Conservation (phyloP, 371 early-diverging fungal species). For the Haplosporangium sp. region DNA sequence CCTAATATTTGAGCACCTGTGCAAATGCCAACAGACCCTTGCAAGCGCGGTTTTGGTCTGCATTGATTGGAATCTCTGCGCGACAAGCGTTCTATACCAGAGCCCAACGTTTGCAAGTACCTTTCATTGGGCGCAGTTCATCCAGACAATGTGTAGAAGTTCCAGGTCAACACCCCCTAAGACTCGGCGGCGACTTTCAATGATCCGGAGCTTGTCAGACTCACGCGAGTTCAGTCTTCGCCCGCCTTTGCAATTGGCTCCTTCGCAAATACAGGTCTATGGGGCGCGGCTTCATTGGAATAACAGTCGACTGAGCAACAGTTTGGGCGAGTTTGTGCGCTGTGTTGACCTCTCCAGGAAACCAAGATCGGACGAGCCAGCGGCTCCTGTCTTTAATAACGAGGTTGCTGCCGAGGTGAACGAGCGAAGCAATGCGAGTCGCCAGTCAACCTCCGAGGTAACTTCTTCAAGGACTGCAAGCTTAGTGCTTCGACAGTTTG, state of each 20-base stretch:
- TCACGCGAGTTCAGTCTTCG: constrained; percentile 8
- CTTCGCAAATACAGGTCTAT: constrained; percentile 14
- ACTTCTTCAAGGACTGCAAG: too few relatives aligned
- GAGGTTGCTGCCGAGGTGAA: too few relatives aligned
- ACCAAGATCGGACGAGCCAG: too few relatives aligned
- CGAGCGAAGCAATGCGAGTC: too few relatives aligned
- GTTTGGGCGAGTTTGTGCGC: constrained; percentile 29
- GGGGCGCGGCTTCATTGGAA: constrained; percentile 9
- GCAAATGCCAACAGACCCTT: constrained; percentile 56
- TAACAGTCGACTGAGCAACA: constrained; percentile 13
- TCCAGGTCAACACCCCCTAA: constrained; percentile 49
- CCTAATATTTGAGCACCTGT: constrained; percentile 58
- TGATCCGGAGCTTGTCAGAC: constrained; percentile 26
- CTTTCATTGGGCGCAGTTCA: constrained; percentile 70
- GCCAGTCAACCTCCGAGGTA: too few relatives aligned
- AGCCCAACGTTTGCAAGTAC: constrained; percentile 63
- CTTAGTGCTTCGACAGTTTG: too few relatives aligned
- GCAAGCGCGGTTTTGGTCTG: constrained; percentile 61
- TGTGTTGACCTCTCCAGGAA: constrained; percentile 31
- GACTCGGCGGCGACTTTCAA: constrained; percentile 55
- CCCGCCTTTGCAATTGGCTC: constrained; percentile 9
- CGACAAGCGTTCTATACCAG: constrained; percentile 63
- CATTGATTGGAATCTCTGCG: constrained; percentile 67
- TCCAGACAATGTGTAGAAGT: constrained; percentile 63
- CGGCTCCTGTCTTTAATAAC: constrained; percentile 6